phyloP scores from a whole-genome alignment of 352 stramenopile genomes.

The Pythium rhizo-oryzae region DNA sequence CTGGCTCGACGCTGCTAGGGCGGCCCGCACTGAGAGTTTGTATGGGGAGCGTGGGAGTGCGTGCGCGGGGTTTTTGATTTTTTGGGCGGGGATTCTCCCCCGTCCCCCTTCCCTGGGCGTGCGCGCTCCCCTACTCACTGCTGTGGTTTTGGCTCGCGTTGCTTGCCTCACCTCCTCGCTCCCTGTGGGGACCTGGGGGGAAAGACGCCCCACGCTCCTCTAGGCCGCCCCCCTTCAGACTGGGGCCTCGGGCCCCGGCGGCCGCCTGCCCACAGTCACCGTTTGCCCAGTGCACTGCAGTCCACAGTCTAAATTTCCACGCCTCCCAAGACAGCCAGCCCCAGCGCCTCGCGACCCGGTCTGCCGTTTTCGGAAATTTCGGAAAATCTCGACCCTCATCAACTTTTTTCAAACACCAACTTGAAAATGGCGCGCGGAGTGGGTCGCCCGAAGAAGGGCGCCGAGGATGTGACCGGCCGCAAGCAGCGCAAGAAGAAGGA shows the following conservation, averaged over 20 bases:
- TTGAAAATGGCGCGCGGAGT: constrained; percentile 67
- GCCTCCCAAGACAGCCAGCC: constrained; percentile 50
- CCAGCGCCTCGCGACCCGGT: constrained; percentile 5
- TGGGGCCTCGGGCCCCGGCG: neutral
- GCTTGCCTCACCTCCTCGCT: constrained; percentile 16
- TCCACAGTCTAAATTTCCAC: constrained; percentile 72
- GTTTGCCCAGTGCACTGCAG: constrained; percentile 28
- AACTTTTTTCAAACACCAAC: constrained; percentile 29
- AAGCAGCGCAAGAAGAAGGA: constrained; percentile 92
- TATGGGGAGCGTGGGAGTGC: constrained; percentile 28
- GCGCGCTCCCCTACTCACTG: constrained; percentile 22
- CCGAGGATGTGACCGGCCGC: constrained; percentile 58
- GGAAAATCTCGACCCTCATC: constrained; percentile 27
- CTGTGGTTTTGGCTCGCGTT: constrained; percentile 20
- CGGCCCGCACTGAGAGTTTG: constrained; percentile 25
- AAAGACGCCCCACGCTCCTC: neutral
- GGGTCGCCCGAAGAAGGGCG: constrained; percentile 71
- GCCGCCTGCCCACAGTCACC: constrained; percentile 26
- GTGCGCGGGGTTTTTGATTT: constrained; percentile 32
- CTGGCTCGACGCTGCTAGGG: neutral
- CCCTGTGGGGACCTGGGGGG: neutral
- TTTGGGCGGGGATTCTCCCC: constrained; percentile 28
- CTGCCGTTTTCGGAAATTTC: constrained; percentile 38
- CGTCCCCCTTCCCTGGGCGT: constrained; percentile 16
- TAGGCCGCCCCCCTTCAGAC: constrained; percentile 13